Percentiles rank a stretch among this genome's conserved stretches.
These are phyloP conservation scores for Candida tropicalis DNA, from an alignment of 1,139 yeast species.

Conservation along the genomic window DNA sequence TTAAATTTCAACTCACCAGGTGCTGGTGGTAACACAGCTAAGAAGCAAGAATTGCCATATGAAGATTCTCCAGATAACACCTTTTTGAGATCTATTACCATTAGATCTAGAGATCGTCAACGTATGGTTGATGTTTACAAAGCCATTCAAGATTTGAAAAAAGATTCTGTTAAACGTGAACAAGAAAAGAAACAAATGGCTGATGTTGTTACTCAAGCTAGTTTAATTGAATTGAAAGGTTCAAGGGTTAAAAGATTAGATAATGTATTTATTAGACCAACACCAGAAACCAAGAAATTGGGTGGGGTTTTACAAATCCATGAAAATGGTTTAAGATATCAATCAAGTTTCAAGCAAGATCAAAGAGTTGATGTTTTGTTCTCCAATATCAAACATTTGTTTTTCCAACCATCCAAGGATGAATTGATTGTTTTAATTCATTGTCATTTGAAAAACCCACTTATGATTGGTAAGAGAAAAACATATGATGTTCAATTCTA, in stretches of 20 bases:
- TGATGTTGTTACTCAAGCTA: slow-evolving; percentile 93
- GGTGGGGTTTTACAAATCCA: slow-evolving; percentile 92
- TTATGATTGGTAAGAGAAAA: slow-evolving; percentile 94
- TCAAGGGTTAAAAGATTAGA: slow-evolving; percentile 86
- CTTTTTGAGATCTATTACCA: slow-evolving; percentile 83
- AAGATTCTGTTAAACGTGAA: slow-evolving; percentile 88
- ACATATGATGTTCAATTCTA: slow-evolving; percentile 95
- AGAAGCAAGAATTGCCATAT: slow-evolving; percentile 81
- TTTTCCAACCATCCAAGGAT: slow-evolving; percentile 95
- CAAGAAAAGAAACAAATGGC: slow-evolving; percentile 90
- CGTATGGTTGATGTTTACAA: slow-evolving; percentile 90
- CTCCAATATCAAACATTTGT: slow-evolving; percentile 87
- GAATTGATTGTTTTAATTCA: slow-evolving; percentile 92
- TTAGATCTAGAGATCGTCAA: slow-evolving; percentile 88
- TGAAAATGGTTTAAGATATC: slow-evolving; percentile 94
- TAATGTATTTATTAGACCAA: slow-evolving; percentile 89
- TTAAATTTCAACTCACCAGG: slow-evolving; percentile 95
- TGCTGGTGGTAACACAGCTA: slow-evolving; percentile 68
- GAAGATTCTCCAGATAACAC: slow-evolving; percentile 87
- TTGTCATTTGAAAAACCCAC: slow-evolving; percentile 88
- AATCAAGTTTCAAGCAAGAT: slow-evolving; percentile 78
- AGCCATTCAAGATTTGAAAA: slow-evolving; percentile 89
- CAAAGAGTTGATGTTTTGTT: slow-evolving; percentile 87
- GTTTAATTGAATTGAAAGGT: slow-evolving; percentile 73
- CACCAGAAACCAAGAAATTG: slow-evolving; percentile 92